Conservation (phyloP, 2,329 filamentous ascomycete genomes). For the Cephalotrichum gorgonifer region DNA sequence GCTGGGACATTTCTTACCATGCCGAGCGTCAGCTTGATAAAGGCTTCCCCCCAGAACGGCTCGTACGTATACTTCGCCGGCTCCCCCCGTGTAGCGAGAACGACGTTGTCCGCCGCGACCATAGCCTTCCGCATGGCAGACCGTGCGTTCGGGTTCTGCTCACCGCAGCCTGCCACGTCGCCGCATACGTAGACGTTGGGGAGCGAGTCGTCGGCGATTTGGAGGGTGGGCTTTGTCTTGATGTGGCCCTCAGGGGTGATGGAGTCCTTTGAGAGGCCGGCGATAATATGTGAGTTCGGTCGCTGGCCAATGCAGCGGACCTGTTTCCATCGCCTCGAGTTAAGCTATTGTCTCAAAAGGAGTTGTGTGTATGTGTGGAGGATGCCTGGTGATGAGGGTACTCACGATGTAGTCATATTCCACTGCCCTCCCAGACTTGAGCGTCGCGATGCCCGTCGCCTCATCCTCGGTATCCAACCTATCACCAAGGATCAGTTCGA, state of each 20-base stretch:
- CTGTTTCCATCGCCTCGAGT: too few relatives aligned
- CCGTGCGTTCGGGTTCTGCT: constrained; percentile 41
- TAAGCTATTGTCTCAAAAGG: too few relatives aligned
- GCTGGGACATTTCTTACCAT: constrained; percentile 25
- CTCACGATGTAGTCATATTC: constrained; percentile 40
- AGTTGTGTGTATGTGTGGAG: too few relatives aligned
- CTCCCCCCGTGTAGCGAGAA: constrained; percentile 31
- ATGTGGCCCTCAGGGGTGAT: constrained; percentile 39
- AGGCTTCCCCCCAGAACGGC: constrained; percentile 33
- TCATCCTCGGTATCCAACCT: constrained; percentile 27
- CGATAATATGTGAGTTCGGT: constrained; percentile 41
- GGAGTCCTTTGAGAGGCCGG: constrained; percentile 26
- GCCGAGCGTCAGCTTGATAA: constrained; percentile 44
- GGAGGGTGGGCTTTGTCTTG: constrained; percentile 43
- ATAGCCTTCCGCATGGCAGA: constrained; percentile 42
- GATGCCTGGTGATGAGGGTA: too few relatives aligned
- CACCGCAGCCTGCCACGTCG: constrained; percentile 46
- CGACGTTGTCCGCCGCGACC: constrained; percentile 43
- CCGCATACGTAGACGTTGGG: constrained; percentile 52
- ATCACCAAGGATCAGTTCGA: constrained; percentile 40
- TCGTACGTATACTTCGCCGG: constrained; percentile 26
- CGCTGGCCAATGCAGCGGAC: constrained; percentile 50
- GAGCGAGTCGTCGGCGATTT: constrained; percentile 36
- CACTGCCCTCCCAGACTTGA: constrained; percentile 32
- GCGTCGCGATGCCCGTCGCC: constrained; percentile 24